These are phyloP conservation scores for Comarum palustre DNA, from an alignment of 306 rosid genomes.

Conservation along the genomic window DNA sequence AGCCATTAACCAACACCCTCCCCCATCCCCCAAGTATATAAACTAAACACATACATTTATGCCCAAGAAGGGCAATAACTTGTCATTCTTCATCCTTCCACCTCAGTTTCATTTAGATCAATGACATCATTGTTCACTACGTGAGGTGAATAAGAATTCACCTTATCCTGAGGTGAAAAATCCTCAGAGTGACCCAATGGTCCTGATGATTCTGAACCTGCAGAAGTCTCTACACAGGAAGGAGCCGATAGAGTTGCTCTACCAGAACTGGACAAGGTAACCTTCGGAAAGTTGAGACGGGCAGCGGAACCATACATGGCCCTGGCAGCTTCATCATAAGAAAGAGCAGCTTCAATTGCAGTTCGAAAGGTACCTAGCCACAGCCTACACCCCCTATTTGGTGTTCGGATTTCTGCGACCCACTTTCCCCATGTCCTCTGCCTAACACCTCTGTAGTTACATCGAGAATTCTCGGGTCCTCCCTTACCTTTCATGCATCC, in stretches of 20 bases:
- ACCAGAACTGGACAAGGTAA: conserved; percentile 40
- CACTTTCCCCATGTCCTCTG: conserved; percentile 96
- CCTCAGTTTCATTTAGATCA: conserved; percentile 14
- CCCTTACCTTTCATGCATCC: conserved; percentile 97
- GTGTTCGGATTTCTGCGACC: conserved; percentile 84
- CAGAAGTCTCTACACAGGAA: conserved; percentile 27
- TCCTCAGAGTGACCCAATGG: conserved; percentile 38
- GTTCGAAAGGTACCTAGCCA: conserved; percentile 80
- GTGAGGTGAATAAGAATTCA: conserved; percentile 32
- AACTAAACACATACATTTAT: conserved; percentile 35
- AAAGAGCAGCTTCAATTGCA: conserved; percentile 78
- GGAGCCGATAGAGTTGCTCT: conserved; percentile 23
- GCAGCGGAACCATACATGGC: conserved; percentile 71
- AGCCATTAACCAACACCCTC: conserved; percentile 25
- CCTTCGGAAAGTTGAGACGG: conserved; percentile 75
- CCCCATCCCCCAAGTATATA: conserved; percentile 16
- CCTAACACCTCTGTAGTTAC: conserved; percentile 87
- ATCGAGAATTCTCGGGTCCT: conserved; percentile 83
- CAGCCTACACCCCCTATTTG: conserved; percentile 71
- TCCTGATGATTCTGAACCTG: conserved; percentile 36
- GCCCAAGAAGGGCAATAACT: conserved; percentile 21
- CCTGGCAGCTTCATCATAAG: conserved; percentile 85
- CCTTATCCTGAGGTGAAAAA: conserved; percentile 27
- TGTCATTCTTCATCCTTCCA: conserved; percentile 33
- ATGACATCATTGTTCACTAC: conserved; percentile 14